Evolutionary conservation across 495 filamentous ascomycete species (phyloP).

Genomic region (Aspergillus biplanus): DNA sequence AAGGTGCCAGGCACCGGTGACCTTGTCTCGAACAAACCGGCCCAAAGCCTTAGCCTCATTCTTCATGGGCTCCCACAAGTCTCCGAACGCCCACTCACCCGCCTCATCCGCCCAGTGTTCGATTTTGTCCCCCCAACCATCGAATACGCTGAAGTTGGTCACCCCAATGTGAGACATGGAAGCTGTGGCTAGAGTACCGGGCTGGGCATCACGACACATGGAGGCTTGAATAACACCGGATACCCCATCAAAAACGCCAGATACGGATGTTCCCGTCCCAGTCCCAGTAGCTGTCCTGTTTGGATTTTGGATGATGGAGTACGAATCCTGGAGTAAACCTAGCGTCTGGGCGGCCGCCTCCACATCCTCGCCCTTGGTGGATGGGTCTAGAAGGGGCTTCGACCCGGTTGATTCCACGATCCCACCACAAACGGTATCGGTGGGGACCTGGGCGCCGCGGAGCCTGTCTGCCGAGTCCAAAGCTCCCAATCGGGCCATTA

Average conservation of each 20-base stretch:
- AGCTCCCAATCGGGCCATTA: neutral
- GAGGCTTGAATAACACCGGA: too few species aligned
- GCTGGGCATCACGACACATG: too few species aligned
- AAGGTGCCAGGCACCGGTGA: conserved; percentile 6
- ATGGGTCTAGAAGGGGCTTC: neutral
- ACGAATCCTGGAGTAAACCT: neutral
- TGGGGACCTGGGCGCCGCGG: neutral
- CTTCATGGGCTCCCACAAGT: neutral
- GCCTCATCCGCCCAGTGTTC: too few species aligned
- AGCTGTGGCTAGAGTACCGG: too few species aligned
- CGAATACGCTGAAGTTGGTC: too few species aligned
- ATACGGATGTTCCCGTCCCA: too few species aligned
- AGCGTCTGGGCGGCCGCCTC: neutral
- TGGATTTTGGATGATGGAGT: neutral
- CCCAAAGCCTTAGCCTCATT: neutral
- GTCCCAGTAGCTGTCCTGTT: too few species aligned
- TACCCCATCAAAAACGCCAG: too few species aligned
- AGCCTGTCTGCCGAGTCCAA: neutral
- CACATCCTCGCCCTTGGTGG: neutral
- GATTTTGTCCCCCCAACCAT: too few species aligned
- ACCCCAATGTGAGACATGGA: too few species aligned
- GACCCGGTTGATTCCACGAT: neutral
- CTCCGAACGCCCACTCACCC: too few species aligned
- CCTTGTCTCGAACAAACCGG: neutral
- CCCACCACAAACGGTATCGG: neutral